Base-by-base conservation (phyloP, 2,329 filamentous ascomycete species). In the Xylariaceae sp. region DNA sequence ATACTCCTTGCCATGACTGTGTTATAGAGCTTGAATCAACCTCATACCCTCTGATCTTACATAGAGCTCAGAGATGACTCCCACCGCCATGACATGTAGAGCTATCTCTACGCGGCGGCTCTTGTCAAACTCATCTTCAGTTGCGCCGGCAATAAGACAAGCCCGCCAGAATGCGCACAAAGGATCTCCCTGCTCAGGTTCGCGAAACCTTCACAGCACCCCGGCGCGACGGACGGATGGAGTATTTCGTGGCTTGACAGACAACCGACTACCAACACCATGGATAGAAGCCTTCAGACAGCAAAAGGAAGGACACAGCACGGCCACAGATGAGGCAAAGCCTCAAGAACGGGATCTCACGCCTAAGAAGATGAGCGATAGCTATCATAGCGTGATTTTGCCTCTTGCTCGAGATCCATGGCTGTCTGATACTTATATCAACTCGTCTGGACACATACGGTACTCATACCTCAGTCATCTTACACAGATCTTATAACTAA, bases 371-470 rank as follows among this genome's bases (percentile, higher is more conserved):
- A 89, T 89, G 85, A 77, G 75, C 19, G 84, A 89, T 62, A 87
- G 82, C 67, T 86, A 84, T 63, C 82, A 86, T 62, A 79, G 78
- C 48, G 80, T 87, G 41, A 80, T 87, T 58, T 71, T 90, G 27
- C 86, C 86, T 6, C 72, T 90, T 10, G 85, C 81, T 6, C 83
- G 81, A 61, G 87, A 90, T 62, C 85, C 86, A 45, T 90, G 85
- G 85, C 72, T 91, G 11, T 76, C 87, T 11, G 87, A 91, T 63
- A 86, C 83, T 0, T 91, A 91, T 62, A 80, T 89, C 61, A 90
- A 90, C 67, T 79, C 86, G 1, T 83, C 82, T 0, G 87, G 87
- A 0, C 85, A 89, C 58, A 86, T 91, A 58, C 76, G 84, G 76
- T 80, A 65, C 67, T 79, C 15, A 30, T 36, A 15, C 11, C 31